A percentile compares a stretch with the other conserved stretches of the same genome.
Evolutionary conservation across 1,284 basidiomycete genomes (phyloP).

Genomic region (Leccinum insolens): DNA sequence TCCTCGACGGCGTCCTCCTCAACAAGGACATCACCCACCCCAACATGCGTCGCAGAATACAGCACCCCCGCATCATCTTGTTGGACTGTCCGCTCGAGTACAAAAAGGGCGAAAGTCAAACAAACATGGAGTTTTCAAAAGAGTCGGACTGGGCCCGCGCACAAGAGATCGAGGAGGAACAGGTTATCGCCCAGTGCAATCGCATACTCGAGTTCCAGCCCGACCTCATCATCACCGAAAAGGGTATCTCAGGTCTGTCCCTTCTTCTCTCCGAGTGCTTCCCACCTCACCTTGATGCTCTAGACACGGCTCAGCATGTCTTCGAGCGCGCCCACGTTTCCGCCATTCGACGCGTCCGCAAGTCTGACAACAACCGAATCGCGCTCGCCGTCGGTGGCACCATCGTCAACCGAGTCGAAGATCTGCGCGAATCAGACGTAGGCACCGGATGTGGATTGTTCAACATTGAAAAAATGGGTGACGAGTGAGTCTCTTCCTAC

Average conservation of each 20-base stretch:
- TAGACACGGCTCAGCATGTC: conserved; percentile 94
- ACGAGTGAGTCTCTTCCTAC: conserved; percentile 63
- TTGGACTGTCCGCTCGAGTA: conserved; percentile 98
- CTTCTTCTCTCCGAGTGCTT: neutral
- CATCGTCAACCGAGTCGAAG: conserved; percentile 96
- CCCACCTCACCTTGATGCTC: neutral
- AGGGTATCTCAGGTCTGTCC: conserved; percentile 87
- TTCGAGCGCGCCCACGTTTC: conserved; percentile 90
- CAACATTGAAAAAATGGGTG: conserved; percentile 96
- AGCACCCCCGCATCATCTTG: conserved; percentile 87
- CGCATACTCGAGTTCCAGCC: conserved; percentile 94
- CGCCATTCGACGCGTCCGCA: conserved; percentile 92
- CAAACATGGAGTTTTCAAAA: conserved; percentile 97
- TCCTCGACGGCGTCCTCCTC: conserved; percentile 92
- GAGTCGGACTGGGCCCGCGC: conserved; percentile 94
- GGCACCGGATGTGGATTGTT: conserved; percentile 95
- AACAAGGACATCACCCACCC: conserved; percentile 99
- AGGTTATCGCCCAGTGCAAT: conserved; percentile 89
- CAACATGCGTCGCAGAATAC: conserved; percentile 92
- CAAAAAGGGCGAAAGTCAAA: conserved; percentile 99
- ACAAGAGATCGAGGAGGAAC: conserved; percentile 97
- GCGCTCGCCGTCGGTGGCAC: conserved; percentile 95
- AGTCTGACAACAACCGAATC: conserved; percentile 99
- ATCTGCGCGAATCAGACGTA: conserved; percentile 89
- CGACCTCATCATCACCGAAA: conserved; percentile 95